Evolutionary conservation across 2,329 filamentous ascomycete genomes (phyloP).

Genomic region (Dothiorella sarmentorum): DNA sequence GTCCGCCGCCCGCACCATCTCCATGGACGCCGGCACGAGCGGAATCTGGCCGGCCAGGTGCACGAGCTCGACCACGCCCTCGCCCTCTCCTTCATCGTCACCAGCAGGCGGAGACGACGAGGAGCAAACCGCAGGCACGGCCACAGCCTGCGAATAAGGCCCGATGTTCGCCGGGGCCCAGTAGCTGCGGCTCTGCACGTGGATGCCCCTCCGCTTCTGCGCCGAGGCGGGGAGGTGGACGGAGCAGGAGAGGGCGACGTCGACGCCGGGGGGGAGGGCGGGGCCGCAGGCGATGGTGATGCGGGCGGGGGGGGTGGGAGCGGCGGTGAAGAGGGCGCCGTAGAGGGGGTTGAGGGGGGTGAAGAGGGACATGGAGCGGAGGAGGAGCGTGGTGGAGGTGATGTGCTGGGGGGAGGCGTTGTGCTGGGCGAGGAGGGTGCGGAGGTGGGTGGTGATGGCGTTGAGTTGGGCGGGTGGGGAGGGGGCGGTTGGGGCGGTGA

Average conservation of each 20-base stretch:
- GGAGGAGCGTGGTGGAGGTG: conserved; percentile 58
- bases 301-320: conserved; percentile 77
- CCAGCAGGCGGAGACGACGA: too few relatives aligned
- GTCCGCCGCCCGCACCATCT: conserved; percentile 38
- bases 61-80: conserved; percentile 48
- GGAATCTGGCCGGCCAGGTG: conserved; percentile 90
- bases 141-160: conserved; percentile 88
- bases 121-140: conserved; percentile 48
- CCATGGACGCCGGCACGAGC: conserved; percentile 76
- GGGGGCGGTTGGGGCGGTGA: conserved; percentile 20
- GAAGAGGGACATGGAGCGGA: conserved; percentile 80
- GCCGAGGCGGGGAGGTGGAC: conserved; percentile 30
- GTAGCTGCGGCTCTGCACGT: conserved; percentile 91
- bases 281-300: conserved; percentile 78
- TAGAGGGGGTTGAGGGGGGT: conserved; percentile 71
- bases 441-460: conserved; percentile 38
- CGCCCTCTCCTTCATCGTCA: too few relatives aligned
- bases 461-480: conserved; percentile 33
- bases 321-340: conserved; percentile 63
- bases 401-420: conserved; percentile 28
- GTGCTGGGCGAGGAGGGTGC: conserved; percentile 26
- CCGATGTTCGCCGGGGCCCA: conserved; percentile 99
- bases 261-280: conserved; percentile 56
- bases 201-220: conserved; percentile 55
- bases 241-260: conserved; percentile 56